Evolutionary conservation across 2,329 filamentous ascomycete genomes (phyloP), one percentile per base, ranked within the genome.

Genomic region (Verticillium dahliae): DNA sequence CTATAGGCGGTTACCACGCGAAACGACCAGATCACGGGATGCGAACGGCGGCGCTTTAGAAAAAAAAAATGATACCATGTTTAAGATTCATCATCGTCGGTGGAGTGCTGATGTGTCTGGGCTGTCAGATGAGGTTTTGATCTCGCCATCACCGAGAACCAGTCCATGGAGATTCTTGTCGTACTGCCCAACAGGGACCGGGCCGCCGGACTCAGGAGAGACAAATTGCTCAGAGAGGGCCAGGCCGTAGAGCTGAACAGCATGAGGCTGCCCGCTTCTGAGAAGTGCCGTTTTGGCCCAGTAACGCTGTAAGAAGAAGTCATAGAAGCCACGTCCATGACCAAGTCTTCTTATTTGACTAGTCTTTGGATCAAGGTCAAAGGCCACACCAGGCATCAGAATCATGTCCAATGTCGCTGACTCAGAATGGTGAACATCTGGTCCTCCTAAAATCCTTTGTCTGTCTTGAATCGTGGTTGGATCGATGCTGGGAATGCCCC

Each of bases 271-370:
- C 52, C 70, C 70, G 41, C 71, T 71, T 52, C 72, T 70, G 61
- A 72, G 70, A 57, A 74, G 66, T 56, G 72, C 73, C 34, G 69
- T 63, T 74, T 74, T 82, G 73, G 82, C 72, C 59, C 77, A 73
- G 69, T 93, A 96, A 67, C 89, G 86, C 70, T 89, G 85, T 71
- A 99, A 78, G 75, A 97, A 99, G 74, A 88, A 90, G 78, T 99
- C 95, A 80, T 99, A 99, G 78, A 96, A 99, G 37, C 95, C 95
- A 75, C 92, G 96, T 61, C 95, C 95, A 75, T 99, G 95, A 50
- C 95, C 95, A 22, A 98, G 82, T 68, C 95, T 85, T 67, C 89
- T 85, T 63, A 95, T 83, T 13, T 78, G 78, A 3, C 80, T 80
- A 31, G 75, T 75, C 11, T 75, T 70, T 14, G 76, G 74, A 63